These are phyloP conservation scores for Tephrocybe sp. DNA, from an alignment of 768 basidiomycete species.

Conservation along the genomic window DNA sequence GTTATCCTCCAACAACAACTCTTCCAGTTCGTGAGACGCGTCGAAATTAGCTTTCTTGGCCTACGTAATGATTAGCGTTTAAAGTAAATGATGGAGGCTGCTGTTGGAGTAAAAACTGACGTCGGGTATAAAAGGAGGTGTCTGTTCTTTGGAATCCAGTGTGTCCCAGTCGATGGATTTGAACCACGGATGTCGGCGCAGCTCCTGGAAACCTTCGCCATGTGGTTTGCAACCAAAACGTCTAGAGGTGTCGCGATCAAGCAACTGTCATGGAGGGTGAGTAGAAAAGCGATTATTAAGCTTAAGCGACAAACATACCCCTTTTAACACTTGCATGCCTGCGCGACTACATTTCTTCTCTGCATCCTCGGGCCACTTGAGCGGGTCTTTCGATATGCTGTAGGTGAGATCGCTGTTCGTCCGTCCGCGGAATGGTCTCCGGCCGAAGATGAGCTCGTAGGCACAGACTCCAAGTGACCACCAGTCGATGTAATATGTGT, in stretches of 20 bases:
- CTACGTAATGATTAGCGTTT: constrained; percentile 37
- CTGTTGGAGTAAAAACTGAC: constrained; percentile 38
- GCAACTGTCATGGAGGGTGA: constrained; percentile 50
- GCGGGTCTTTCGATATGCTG: constrained; percentile 83
- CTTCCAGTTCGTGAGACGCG: constrained; percentile 96
- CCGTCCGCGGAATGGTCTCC: constrained; percentile 89
- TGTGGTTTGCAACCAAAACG: constrained; percentile 82
- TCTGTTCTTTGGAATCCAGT: constrained; percentile 71
- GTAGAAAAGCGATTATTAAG: constrained; percentile 2
- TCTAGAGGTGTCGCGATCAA: constrained; percentile 81
- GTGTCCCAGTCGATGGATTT: constrained; percentile 85
- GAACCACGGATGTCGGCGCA: constrained; percentile 88
- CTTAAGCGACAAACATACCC: constrained; percentile 49
- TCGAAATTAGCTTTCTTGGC: constrained; percentile 99
- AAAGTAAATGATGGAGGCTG: constrained; percentile 2
- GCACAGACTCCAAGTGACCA: constrained; percentile 96
- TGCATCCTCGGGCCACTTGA: constrained; percentile 91
- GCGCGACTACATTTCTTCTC: constrained; percentile 72
- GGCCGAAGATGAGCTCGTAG: constrained; percentile 90
- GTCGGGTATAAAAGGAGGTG: constrained; percentile 89
- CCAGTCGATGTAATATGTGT: constrained; percentile 94
- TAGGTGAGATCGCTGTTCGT: constrained; percentile 92
- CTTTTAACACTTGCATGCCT: constrained; percentile 78
- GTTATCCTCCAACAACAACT: constrained; percentile 93
- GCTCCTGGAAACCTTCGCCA: constrained; percentile 77